Base-by-base conservation (phyloP, 1,139 yeast species). In the Pichia sp. region DNA sequence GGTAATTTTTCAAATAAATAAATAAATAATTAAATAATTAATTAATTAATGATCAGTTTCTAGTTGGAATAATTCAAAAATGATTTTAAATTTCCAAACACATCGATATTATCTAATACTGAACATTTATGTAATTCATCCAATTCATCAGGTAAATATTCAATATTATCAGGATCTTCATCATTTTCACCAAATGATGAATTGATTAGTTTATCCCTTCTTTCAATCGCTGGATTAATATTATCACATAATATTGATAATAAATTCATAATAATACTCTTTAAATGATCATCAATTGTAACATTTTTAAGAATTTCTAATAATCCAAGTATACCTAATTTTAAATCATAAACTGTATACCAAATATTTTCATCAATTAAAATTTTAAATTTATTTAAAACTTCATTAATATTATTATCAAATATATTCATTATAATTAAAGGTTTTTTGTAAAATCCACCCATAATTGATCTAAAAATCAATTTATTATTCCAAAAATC, bases 101-200 rank as follows among this genome's bases (percentile, higher is more conserved):
- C 78, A 53, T 77, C 74, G 34, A 74, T 54, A 24, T 60, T 54
- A 55, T 76, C 80, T 44, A 77, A 64, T 12, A 79, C 78, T 3
- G 80, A 74, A 48, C 69, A 73, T 52, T 71, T 75, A 62, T 72
- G 63, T 29, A 80, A 73, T 52, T 76, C 81, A 50, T 74, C 69
- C 48, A 74, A 76, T 11, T 79, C 81, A 45, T 72, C 76, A 22
- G 68, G 71, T 23, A 38, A 43, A 32, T 45, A 20, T 25, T 48
- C 53, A 49, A 69, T 67, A 30, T 71, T 75, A 23, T 69, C 76
- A 6, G 64, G 58, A 22, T 56, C 64, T 24, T 52, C 61, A 20
- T 61, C 65, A 23, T 32, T 31, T 38, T 49, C 54, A 30, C 34
- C 36, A 26, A 35, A 24, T 8, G 43, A 23, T 12, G 42, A 30